Evolutionary conservation across 768 basidiomycete genomes (phyloP), one percentile per base, ranked within the genome.

Genomic region (Ramaria rubella): DNA sequence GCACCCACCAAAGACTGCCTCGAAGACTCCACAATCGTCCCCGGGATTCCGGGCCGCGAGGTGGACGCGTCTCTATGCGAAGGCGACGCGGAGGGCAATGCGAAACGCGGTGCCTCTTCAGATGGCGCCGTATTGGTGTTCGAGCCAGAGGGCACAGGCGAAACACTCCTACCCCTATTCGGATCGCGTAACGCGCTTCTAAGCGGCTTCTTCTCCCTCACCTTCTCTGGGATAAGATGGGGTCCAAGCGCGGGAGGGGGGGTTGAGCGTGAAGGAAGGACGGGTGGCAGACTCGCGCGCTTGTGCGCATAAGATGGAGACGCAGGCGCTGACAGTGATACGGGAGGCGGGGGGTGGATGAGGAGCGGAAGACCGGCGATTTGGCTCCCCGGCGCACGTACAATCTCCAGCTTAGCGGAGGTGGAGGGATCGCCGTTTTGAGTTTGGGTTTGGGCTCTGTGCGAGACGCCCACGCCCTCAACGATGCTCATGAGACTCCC

Each of bases 401-500:
- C 73, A 3, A 74, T 67, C 54, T 76, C 74, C 46, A 80, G 65
- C 60, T 65, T 62, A 60, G 58, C 58, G 63, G 58, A 58, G 62
- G 55, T 38, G 11, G 46, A 48, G 23, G 44, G 45, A 31, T 55
- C 24, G n/a, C 34, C 17, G 38, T 26, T 34, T 17, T 42, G 19
- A n/a, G 23, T 64, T 52, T 55, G 72, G 65, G 51, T 76, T 75
- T 55, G 68, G 62, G 43, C 29, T 5, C 45, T 69, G 69, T 14
- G n/a, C 24, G 82, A 67, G 44, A 86, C 80, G 5, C 74, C 78
- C 62, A n/a, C n/a, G 55, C 74, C 78, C 62, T 86, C 84, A 8
- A 88, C 81, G 60, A 88, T 81, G 62, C 79, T 81, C 83, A 87
- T 82, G 64, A 87, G 68, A 42, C 78, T 84, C 38, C 63, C 62